Percentiles rank a stretch among this genome's conserved stretches.
Evolutionary conservation across 768 basidiomycete genomes (phyloP).

Genomic region (Termitomyces sp.): DNA sequence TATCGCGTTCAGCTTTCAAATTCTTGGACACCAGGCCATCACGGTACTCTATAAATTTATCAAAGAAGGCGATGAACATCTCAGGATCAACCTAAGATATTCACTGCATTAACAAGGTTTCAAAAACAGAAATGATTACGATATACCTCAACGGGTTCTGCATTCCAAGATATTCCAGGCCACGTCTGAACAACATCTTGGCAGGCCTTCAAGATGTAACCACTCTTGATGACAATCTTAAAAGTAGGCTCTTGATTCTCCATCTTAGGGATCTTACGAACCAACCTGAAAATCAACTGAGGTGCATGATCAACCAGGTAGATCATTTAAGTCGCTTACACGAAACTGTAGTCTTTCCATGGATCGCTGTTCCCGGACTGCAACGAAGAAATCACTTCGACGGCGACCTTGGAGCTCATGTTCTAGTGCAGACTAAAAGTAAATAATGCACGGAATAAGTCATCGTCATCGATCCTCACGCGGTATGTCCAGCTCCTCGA

Average conservation of each 20-base stretch:
- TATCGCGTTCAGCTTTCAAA: slow-evolving; percentile 36
- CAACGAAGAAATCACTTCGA: slow-evolving; percentile 43
- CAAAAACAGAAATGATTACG: background rate
- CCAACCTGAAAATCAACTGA: slow-evolving; percentile 34
- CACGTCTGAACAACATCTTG: slow-evolving; percentile 55
- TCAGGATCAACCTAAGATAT: slow-evolving; percentile 49
- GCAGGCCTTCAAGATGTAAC: slow-evolving; percentile 53
- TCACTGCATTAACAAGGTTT: background rate
- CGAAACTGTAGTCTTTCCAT: slow-evolving; percentile 58
- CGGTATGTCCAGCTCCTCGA: slow-evolving; percentile 55
- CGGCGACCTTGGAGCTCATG: slow-evolving; percentile 49
- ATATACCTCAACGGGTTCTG: slow-evolving; percentile 53
- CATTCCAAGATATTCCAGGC: slow-evolving; percentile 61
- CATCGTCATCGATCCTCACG: slow-evolving; percentile 23
- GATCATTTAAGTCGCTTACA: slow-evolving; percentile 27
- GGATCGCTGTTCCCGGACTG: slow-evolving; percentile 42
- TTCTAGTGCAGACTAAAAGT: slow-evolving; percentile 29
- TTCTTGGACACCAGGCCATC: slow-evolving; percentile 36
- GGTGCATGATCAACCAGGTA: no score
- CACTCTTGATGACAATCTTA: slow-evolving; percentile 56
- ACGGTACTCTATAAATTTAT: slow-evolving; percentile 42
- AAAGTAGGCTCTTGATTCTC: slow-evolving; percentile 41
- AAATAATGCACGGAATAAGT: background rate
- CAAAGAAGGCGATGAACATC: slow-evolving; percentile 51
- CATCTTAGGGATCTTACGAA: slow-evolving; percentile 44